phyloP scores from a whole-genome alignment of 2,329 filamentous ascomycete genomes.

The Ophiostoma novo-ulmi region DNA sequence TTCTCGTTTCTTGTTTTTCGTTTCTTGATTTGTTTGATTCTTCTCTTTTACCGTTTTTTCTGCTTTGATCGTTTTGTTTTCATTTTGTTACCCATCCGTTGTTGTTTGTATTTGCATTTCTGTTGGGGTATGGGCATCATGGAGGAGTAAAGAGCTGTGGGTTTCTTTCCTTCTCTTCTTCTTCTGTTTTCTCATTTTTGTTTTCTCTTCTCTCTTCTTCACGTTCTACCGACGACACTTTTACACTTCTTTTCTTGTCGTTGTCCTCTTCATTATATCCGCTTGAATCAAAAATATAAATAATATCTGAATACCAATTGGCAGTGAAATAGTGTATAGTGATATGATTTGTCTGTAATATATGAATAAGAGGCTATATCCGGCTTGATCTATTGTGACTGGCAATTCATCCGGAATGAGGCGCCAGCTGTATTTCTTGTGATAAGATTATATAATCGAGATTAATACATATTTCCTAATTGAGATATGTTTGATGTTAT shows the following conservation, averaged over 20 bases:
- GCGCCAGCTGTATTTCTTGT: neutral
- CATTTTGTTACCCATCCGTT: constrained; percentile 9
- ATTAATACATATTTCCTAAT: neutral
- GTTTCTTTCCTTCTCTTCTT: neutral
- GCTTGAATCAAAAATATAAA: neutral
- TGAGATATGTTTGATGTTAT: neutral
- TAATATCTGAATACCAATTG: neutral
- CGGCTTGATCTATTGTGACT: neutral
- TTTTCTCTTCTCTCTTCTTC: neutral
- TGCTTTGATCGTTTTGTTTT: neutral
- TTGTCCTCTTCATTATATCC: constrained; percentile 5
- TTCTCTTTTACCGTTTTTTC: neutral
- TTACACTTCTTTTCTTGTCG: neutral
- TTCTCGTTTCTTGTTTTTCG: neutral
- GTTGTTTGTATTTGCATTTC: neutral
- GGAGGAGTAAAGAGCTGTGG: neutral
- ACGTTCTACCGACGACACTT: neutral
- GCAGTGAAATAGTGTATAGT: neutral
- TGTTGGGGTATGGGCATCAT: neutral
- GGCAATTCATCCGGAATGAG: neutral
- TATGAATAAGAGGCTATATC: neutral
- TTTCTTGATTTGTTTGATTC: neutral
- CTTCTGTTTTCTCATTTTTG: neutral
- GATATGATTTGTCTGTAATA: neutral
- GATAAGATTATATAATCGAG: neutral